Conservation (phyloP, 768 basidiomycete species). For the Porpolomopsis calyptriformis region DNA sequence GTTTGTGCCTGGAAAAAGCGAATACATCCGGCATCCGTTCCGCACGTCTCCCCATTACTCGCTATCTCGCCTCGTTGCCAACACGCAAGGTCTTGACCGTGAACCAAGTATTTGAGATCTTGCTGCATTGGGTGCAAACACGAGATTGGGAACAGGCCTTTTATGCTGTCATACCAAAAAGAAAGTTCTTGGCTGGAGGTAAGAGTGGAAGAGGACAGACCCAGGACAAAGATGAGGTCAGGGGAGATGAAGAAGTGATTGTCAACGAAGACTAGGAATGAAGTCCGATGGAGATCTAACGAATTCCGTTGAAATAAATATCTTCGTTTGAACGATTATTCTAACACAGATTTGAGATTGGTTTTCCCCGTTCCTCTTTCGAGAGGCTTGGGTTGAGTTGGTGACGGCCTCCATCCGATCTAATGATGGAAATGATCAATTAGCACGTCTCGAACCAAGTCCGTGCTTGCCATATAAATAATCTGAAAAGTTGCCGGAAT, state of each 20-base stretch:
- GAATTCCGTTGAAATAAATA: too few relatives aligned
- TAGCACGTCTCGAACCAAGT: not conserved
- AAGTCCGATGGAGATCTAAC: constrained; percentile 1
- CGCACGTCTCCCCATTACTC: constrained; percentile 91
- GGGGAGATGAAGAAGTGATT: constrained; percentile 9
- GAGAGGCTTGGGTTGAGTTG: constrained; percentile 55
- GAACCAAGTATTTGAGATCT: constrained; percentile 92
- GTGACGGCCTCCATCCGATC: constrained; percentile 80
- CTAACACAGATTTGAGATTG: constrained; percentile 52
- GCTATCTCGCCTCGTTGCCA: constrained; percentile 69
- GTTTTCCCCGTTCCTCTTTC: constrained; percentile 52
- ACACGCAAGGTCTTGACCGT: constrained; percentile 96
- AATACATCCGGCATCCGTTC: constrained; percentile 61
- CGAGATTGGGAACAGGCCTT: constrained; percentile 82
- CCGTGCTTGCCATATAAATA: constrained; percentile 70
- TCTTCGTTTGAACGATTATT: too few relatives aligned
- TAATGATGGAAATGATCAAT: constrained; percentile 16
- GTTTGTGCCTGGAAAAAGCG: constrained; percentile 84
- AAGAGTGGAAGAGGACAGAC: constrained; percentile 13
- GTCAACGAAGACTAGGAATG: constrained; percentile 11
- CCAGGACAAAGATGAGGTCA: constrained; percentile 5
- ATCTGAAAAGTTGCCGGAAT: constrained; percentile 95
- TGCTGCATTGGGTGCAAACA: constrained; percentile 81
- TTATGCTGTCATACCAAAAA: constrained; percentile 79
- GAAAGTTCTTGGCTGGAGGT: constrained; percentile 62